Base-by-base conservation (phyloP, 176 grass and related monocot genomes). In the Aegilops umbellulata region DNA sequence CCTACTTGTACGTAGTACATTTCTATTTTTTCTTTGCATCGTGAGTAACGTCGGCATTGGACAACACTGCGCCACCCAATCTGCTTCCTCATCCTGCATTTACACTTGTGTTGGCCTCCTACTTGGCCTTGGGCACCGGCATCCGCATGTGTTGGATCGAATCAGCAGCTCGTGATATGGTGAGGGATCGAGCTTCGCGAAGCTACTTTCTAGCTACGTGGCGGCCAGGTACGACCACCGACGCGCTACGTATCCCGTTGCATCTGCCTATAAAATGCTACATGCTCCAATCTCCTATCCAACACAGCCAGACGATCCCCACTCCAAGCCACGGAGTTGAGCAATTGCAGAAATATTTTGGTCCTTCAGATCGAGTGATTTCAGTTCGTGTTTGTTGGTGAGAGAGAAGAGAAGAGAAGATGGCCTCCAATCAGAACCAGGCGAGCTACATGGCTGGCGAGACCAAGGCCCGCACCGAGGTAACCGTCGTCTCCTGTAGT, bases 391-490 rank as follows among this genome's bases (percentile, higher is more conserved):
- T 4, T 2, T 57, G 2, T 57, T 57, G 0, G 47, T 51, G 47
- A 17, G 19, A 22, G 7, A 57, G 7, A 57, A 53, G 49, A 49
- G 4, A 57, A 57, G 53, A 57, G 7, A 58, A 19, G 14, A 91
- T 90, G 92, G 86, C 92, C 24, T 90, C 88, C 24, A 47, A 86
- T 3, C 78, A 90, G 42, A 25, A 80, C 1, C 78, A 88, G 36
- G 83, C 67, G 49, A 78, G 31, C 85, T 93, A 64, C 85, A 17
- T 10, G 13, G 88, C 82, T 16, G 91, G 82, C 25, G 91, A 90
- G 74, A 72, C 82, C 91, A 93, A 93, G 71, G 91, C 31, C 34
- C 82, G 42, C 4, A 66, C 85, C 3, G 64, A 93, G 88, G 92
- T 93, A 16, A 58, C 19, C 19, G 19, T 0, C 53, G 19, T 58